Percentiles rank a stretch among this genome's conserved stretches.
These are phyloP conservation scores for Globisporangium cederbergense DNA, from an alignment of 352 stramenopile species.

Conservation along the genomic window DNA sequence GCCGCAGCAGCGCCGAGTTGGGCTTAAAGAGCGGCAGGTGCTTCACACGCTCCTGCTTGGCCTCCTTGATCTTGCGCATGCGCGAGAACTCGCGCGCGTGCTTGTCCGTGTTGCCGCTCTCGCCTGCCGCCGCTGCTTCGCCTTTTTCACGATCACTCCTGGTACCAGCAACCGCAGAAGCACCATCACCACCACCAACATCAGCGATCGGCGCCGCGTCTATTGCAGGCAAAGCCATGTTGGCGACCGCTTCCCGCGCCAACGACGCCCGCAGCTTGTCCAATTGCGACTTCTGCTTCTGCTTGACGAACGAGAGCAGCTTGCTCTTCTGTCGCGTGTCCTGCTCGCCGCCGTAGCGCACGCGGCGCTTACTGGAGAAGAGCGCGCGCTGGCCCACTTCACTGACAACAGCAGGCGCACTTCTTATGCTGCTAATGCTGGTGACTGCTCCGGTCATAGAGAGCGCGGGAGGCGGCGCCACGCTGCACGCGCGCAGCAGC, in stretches of 20 bases:
- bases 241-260: slow-evolving; percentile 21
- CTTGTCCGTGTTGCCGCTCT: slow-evolving; percentile 12
- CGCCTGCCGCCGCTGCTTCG: slow-evolving; percentile 12
- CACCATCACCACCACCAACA: not conserved
- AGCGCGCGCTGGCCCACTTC: not conserved
- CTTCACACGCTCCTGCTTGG: slow-evolving; percentile 46
- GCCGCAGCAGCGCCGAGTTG: slow-evolving; percentile 44
- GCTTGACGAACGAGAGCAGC: slow-evolving; percentile 26
- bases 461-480: not conserved
- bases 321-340: slow-evolving; percentile 17
- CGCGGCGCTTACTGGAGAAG: slow-evolving; percentile 38
- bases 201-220: not conserved
- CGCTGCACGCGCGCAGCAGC: slow-evolving; percentile 1
- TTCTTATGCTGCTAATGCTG: too few relatives aligned
- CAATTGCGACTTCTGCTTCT: slow-evolving; percentile 46
- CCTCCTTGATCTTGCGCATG: slow-evolving; percentile 52
- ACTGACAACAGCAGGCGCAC: not conserved
- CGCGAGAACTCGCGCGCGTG: slow-evolving; percentile 41
- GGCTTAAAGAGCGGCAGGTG: slow-evolving; percentile 69
- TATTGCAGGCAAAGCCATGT: slow-evolving; percentile 8
- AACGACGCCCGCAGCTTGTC: slow-evolving; percentile 34
- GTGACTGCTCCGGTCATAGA: not conserved
- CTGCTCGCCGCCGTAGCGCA: slow-evolving; percentile 21
- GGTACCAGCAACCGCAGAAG: not conserved
- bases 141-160: not conserved